phyloP scores from a whole-genome alignment of 2,329 filamentous ascomycete species.

The Whalleya microplaca region DNA sequence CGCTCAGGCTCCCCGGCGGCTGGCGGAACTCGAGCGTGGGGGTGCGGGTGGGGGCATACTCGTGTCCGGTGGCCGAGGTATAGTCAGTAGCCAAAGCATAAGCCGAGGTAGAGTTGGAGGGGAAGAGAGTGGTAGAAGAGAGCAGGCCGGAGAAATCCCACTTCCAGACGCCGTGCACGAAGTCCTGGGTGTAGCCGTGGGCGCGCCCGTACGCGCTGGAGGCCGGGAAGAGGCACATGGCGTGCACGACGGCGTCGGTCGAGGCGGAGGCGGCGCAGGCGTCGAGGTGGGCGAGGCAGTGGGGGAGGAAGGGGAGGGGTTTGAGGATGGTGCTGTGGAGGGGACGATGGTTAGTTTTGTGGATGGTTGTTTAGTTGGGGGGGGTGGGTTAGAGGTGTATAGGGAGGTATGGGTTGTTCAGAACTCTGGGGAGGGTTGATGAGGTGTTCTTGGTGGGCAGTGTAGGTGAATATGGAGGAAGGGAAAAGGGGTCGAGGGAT shows the following conservation, averaged over 20 bases:
- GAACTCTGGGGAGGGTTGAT: too few relatives aligned
- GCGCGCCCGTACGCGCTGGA: slow-evolving; percentile 36
- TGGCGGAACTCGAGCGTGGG: slow-evolving; percentile 45
- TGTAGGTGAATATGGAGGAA: too few relatives aligned
- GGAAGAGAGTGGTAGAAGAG: too few relatives aligned
- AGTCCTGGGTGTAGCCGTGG: slow-evolving; percentile 37
- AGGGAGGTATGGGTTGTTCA: too few relatives aligned
- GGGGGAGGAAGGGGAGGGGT: slow-evolving; percentile 12
- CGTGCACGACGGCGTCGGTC: slow-evolving; percentile 29
- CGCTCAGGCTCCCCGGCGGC: slow-evolving; percentile 36
- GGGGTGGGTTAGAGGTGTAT: too few relatives aligned
- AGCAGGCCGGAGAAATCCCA: slow-evolving; percentile 43
- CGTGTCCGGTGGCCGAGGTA: too few relatives aligned
- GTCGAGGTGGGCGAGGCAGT: slow-evolving; percentile 35
- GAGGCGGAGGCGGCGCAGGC: slow-evolving; percentile 5
- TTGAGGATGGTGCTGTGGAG: slow-evolving; percentile 28
- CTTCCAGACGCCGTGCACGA: slow-evolving; percentile 45
- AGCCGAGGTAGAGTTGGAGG: too few relatives aligned
- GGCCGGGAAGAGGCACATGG: slow-evolving; percentile 40
- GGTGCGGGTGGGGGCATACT: slow-evolving; percentile 5
- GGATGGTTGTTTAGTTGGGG: background rate
- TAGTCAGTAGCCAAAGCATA: too few relatives aligned
- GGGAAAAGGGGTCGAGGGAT: too few relatives aligned
- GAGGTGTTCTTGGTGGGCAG: too few relatives aligned
- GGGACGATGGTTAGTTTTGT: background rate